phyloP scores from a whole-genome alignment of 2,329 filamentous ascomycete genomes.

The Colletotrichum simmondsii region DNA sequence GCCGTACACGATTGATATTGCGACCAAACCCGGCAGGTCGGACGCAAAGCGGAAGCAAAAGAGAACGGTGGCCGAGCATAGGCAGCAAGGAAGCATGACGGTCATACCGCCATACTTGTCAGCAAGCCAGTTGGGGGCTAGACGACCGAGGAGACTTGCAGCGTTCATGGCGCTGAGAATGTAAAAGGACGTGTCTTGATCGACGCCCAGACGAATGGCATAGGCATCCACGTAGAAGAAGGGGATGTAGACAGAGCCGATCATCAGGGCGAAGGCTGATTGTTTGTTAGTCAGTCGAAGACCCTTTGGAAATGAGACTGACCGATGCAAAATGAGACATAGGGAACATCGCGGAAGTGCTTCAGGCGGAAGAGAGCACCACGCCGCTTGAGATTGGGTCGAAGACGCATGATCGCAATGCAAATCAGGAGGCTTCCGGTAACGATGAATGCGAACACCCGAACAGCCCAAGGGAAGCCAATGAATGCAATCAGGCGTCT shows the following conservation, averaged over 20 bases:
- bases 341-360: conserved; percentile 18
- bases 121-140: conserved; percentile 34
- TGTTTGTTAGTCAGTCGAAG: background rate
- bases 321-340: conserved; percentile 24
- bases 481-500: conserved; percentile 17
- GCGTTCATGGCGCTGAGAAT: conserved; percentile 36
- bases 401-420: conserved; percentile 22
- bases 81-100: conserved; percentile 25
- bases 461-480: conserved; percentile 26
- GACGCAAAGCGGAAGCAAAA: conserved; percentile 24
- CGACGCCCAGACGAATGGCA: conserved; percentile 22
- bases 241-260: conserved; percentile 27
- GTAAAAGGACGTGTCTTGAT: conserved; percentile 24
- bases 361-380: conserved; percentile 21
- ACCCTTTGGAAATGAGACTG: background rate
- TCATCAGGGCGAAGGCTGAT: conserved; percentile 25
- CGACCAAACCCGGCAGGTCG: conserved; percentile 28
- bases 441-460: conserved; percentile 28
- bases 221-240: conserved; percentile 31
- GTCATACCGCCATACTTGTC: conserved; percentile 32
- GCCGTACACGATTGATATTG: conserved; percentile 26
- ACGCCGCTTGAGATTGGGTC: conserved; percentile 25
- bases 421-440: conserved; percentile 21
- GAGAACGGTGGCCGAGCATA: conserved; percentile 21
- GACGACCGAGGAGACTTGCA: conserved; percentile 32